A percentile compares a stretch with the other conserved stretches of the same genome.
phyloP scores from a whole-genome alignment of 768 basidiomycete species.

The Calocybe gangraenosa region DNA sequence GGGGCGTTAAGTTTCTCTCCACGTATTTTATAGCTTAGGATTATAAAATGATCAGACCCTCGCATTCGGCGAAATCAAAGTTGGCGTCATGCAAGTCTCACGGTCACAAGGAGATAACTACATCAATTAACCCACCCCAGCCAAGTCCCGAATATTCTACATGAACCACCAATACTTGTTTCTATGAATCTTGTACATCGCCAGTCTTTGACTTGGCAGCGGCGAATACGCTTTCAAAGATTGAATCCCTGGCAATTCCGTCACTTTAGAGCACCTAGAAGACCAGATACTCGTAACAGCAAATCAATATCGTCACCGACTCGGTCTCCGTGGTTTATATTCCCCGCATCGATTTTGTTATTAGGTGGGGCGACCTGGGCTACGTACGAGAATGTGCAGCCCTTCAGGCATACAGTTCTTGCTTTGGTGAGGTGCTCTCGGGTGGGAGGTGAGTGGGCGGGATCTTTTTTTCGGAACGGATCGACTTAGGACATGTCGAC shows the following conservation, averaged over 20 bases:
- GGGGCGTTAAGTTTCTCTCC: too few species aligned
- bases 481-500: conserved; percentile 17
- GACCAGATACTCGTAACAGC: conserved; percentile 1
- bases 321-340: conserved; percentile 31
- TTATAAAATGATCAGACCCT: too few species aligned
- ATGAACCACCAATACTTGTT: not conserved
- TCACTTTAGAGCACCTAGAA: conserved; percentile 7
- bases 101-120: too few species aligned
- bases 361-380: conserved; percentile 33
- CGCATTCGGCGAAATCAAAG: too few species aligned
- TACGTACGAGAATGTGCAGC: conserved; percentile 66
- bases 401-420: conserved; percentile 71
- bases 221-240: conserved; percentile 7
- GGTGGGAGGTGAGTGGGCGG: conserved; percentile 52
- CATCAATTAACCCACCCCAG: too few species aligned
- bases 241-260: conserved; percentile 5
- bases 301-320: not conserved
- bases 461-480: conserved; percentile 10
- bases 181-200: conserved; percentile 18
- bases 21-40: too few species aligned
- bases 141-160: too few species aligned
- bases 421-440: conserved; percentile 78
- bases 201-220: conserved; percentile 17
- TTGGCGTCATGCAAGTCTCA: too few species aligned
- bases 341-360: conserved; percentile 30